Conservation (phyloP, 106 monocot genomes). For the Apostasia ramifera region DNA sequence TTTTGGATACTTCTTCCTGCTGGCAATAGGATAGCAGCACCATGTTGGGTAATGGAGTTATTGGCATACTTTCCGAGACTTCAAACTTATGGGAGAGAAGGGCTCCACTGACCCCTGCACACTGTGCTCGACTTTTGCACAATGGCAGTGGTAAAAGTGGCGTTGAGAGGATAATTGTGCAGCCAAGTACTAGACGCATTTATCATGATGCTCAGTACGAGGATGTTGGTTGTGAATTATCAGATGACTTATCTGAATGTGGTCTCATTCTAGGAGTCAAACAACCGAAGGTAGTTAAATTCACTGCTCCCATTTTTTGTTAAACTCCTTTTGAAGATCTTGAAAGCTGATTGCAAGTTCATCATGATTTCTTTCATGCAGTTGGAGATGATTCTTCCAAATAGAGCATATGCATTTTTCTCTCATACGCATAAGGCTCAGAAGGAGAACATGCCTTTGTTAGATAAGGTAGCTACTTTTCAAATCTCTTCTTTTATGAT, state of each 20-base stretch:
- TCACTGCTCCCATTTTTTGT: neutral
- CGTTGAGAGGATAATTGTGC: slow-evolving; percentile 69
- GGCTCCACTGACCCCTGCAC: slow-evolving; percentile 73
- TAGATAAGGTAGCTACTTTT: slow-evolving; percentile 63
- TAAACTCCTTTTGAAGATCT: neutral
- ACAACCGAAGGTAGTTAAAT: slow-evolving; percentile 68
- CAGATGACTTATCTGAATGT: slow-evolving; percentile 85
- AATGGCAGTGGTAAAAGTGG: slow-evolving; percentile 36
- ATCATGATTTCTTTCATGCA: slow-evolving; percentile 17
- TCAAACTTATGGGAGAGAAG: slow-evolving; percentile 89
- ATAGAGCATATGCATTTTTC: slow-evolving; percentile 94
- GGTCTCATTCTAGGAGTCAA: slow-evolving; percentile 93
- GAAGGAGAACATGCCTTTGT: slow-evolving; percentile 81
- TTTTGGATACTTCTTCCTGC: neutral
- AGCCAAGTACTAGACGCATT: slow-evolving; percentile 84
- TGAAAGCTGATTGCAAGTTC: neutral
- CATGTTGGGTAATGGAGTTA: slow-evolving; percentile 79
- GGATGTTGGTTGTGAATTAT: slow-evolving; percentile 89
- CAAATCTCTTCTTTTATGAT: neutral
- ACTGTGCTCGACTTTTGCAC: slow-evolving; percentile 87
- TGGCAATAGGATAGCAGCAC: slow-evolving; percentile 13
- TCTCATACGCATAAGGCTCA: slow-evolving; percentile 99
- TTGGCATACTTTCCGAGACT: slow-evolving; percentile 81
- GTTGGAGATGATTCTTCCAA: slow-evolving; percentile 80
- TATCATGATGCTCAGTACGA: slow-evolving; percentile 72